Base-by-base conservation (phyloP, 805 yeast genomes). In the Saccharomyces kudriavzevii region DNA sequence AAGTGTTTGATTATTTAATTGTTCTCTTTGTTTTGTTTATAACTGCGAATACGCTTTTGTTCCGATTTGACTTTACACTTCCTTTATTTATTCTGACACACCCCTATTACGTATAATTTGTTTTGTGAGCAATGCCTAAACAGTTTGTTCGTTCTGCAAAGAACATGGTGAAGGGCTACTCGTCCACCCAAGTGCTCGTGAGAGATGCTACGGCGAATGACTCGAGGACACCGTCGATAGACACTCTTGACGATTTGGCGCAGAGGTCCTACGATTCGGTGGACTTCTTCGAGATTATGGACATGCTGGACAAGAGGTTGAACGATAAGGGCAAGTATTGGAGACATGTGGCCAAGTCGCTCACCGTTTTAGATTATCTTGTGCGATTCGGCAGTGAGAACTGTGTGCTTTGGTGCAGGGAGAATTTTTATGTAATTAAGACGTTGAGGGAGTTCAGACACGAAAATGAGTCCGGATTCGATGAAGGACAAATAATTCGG, bases 301-400 rank as follows among this genome's bases (percentile, higher is more conserved):
- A 92, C 65, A 89, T 92, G 85, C 72, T 92, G 47, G 97, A 92
- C 72, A 82, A 89, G 60, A 80, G 99, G 58, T 74, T 92, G 59
- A 92, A 92, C 66, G 98, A 92, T 67, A 91, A 91, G 74, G 98
- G 98, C 56, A 91, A 90, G 69, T 87, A 92, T 72, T 92, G 97
- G 97, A 80, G 96, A 60, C 99, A 92, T 68, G 91, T 92, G 49
- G 91, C 95, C 58, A 94, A 92, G 70, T 84, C 96, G 0, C 76
- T 92, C 57, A 86, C 96, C 1, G 84, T 92, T n/a, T 77, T 92
- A 60, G 97, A 91, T 64, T 92, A 84, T 70, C 75, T 91, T 54
- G 89, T 91, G 20, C 81, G 94, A 60, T 80, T 78, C 56, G 99
- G 97, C 43, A 80, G 90, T 22, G 96, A 90, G 60, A 85, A 86